These are phyloP conservation scores for Geoglossum glabrum DNA, from an alignment of 495 filamentous ascomycete species.

Conservation along the genomic window DNA sequence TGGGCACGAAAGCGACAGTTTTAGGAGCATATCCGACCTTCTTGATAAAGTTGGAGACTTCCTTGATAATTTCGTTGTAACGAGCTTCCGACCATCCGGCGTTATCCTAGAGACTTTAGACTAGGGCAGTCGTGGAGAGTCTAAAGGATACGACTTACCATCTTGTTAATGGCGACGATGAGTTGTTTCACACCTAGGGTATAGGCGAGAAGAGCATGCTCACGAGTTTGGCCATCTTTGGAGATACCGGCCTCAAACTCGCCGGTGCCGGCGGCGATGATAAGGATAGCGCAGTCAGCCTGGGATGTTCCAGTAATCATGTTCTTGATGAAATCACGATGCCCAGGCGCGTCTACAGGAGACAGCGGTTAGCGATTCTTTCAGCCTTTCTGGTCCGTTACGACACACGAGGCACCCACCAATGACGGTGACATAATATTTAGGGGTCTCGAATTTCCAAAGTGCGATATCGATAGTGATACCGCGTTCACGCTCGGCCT, in stretches of 20 bases:
- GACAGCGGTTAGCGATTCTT: conserved; percentile 9
- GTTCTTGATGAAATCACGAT: conserved; percentile 99
- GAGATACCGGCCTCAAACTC: conserved; percentile 99
- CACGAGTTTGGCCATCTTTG: conserved; percentile 99
- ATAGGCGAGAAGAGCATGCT: conserved; percentile 99
- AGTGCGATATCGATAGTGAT: conserved; percentile 99
- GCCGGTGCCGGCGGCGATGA: conserved; percentile 99
- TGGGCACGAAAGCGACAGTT: conserved; percentile 91
- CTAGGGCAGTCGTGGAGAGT: neutral
- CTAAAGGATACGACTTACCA: conserved; percentile 22
- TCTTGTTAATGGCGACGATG: conserved; percentile 99
- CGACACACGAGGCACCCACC: conserved; percentile 31
- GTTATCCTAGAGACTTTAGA: conserved; percentile 37
- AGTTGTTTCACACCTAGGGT: conserved; percentile 99
- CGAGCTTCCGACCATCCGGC: conserved; percentile 92
- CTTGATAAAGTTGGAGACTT: conserved; percentile 99
- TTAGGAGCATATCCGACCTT: conserved; percentile 99
- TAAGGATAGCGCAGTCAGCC: conserved; percentile 98
- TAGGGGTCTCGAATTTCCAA: conserved; percentile 99
- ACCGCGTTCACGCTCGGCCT: conserved; percentile 99
- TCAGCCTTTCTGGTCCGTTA: conserved; percentile 3
- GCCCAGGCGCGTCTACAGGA: conserved; percentile 74
- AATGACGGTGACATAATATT: conserved; percentile 98
- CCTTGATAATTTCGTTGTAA: conserved; percentile 99
- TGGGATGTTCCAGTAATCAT: conserved; percentile 99